These are phyloP conservation scores for Amesomyces nigricolor DNA, from an alignment of 2,329 filamentous ascomycete species.

Conservation along the genomic window DNA sequence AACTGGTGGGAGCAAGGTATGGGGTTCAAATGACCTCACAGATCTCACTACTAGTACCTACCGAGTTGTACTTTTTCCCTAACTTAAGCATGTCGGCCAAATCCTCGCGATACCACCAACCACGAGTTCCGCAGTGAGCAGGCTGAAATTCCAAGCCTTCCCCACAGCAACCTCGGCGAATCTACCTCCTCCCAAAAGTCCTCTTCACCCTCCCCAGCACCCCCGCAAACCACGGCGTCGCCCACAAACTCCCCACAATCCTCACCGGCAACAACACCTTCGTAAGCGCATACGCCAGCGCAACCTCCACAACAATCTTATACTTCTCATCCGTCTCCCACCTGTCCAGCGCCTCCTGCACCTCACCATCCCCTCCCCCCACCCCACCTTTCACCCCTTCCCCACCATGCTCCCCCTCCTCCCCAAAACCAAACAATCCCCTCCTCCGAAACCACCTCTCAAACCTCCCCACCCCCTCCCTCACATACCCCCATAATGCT, in stretches of 20 bases:
- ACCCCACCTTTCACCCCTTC: constrained; percentile 14
- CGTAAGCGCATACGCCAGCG: constrained; percentile 83
- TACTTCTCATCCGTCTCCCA: constrained; percentile 44
- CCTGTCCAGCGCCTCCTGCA: constrained; percentile 27
- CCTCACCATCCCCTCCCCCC: constrained; percentile 26
- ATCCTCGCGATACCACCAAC: too few relatives aligned
- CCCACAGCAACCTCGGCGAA: too few relatives aligned
- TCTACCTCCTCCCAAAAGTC: constrained; percentile 24
- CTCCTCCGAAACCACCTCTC: constrained; percentile 72
- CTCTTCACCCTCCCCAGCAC: constrained; percentile 44
- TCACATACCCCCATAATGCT: constrained; percentile 47
- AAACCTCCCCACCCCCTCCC: constrained; percentile 65
- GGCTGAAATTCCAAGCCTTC: too few relatives aligned
- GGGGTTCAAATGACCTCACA: constrained; percentile 42
- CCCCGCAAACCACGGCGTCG: constrained; percentile 86
- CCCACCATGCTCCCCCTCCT: constrained; percentile 28
- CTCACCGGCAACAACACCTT: constrained; percentile 77
- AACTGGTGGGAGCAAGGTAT: constrained; percentile 65
- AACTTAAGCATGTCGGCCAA: too few relatives aligned
- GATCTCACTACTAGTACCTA: neutral
- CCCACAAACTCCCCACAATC: constrained; percentile 75
- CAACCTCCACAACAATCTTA: constrained; percentile 62
- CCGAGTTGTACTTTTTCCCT: neutral
- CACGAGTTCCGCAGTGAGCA: too few relatives aligned
- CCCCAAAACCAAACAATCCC: constrained; percentile 68